Base-by-base conservation (phyloP, 768 basidiomycete species). In the Suillus placidus region DNA sequence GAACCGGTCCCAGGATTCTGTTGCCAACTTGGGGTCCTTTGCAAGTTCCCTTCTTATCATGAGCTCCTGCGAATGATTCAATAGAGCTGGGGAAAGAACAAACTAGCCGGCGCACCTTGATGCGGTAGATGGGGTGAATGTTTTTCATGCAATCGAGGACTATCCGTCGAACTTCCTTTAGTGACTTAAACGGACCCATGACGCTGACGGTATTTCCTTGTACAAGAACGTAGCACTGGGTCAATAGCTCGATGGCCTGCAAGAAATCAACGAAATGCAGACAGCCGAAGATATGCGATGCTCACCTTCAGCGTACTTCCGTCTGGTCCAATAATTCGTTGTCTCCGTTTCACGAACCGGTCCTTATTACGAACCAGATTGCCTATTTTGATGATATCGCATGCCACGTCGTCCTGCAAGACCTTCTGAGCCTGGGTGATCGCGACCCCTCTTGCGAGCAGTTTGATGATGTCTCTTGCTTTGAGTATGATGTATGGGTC, bases 111-210 rank as follows among this genome's bases (percentile, higher is more conserved):
- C 67, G 26, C 47, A 93, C 95, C 79, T 99, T 99, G 79, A 99
- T 99, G 71, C 95, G 90, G 76, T 99, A 99, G 74, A 99, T 99
- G 2, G 97, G 97, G 74, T 99, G 97, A 62, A 99, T 92, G 75
- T 99, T 99, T 80, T 91, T 95, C 97, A 99, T 99, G 81, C 97
- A 99, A 74, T 99, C 97, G 49, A 98, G 78, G n/a, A 99, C 87
- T 67, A 99, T 98, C 70, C 96, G 81, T 65, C 97, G 85, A 13
- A 99, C 97, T 78, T 99, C 97, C 76, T 98, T 99, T 23, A 99
- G 82, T 0, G 91, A 91, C 73, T 97, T 97, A 81, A 92, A 92
- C 0, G 95, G 91, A 4, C 97, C 97, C 95, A 99, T 99, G 14
- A 94, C 95, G 60, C 95, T 94, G 64, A 99, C 97, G 1, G 97